phyloP scores from a whole-genome alignment of 2,329 filamentous ascomycete genomes.

The Fusarium sp. region DNA sequence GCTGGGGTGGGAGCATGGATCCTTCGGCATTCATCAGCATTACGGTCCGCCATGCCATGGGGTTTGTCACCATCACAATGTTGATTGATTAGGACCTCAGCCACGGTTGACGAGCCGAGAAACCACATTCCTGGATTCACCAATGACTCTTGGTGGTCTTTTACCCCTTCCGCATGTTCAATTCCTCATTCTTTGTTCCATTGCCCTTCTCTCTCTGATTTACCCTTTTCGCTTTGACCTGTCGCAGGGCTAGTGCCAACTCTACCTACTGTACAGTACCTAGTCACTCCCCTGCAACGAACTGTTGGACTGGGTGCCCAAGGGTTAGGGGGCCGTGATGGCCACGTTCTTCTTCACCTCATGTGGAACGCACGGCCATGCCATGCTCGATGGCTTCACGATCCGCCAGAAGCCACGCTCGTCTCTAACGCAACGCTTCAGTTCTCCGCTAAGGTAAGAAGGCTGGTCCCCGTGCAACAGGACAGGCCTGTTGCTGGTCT shows the following conservation, averaged over 20 bases:
- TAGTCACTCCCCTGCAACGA: background rate
- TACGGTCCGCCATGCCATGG: conserved; percentile 15
- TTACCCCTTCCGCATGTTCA: background rate
- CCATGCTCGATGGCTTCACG: conserved; percentile 13
- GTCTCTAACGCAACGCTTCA: background rate
- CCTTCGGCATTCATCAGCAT: conserved; percentile 13
- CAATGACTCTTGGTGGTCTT: background rate
- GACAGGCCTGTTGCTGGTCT: background rate
- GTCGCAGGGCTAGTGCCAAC: conserved; percentile 24
- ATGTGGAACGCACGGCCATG: conserved; percentile 22
- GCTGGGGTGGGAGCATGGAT: conserved; percentile 16
- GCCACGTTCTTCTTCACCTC: conserved; percentile 26
- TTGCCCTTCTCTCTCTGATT: background rate
- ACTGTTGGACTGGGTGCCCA: background rate
- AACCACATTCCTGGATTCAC: background rate
- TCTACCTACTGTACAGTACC: background rate
- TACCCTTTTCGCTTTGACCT: conserved; percentile 10
- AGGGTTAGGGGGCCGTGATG: background rate
- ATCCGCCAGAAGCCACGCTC: background rate
- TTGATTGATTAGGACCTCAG: background rate
- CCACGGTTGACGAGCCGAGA: background rate
- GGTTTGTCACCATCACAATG: background rate
- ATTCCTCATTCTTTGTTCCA: background rate
- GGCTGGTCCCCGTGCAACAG: background rate
- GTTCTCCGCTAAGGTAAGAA: background rate